Evolutionary conservation across 1,139 yeast species (phyloP).

Genomic region (Taphrina pruni): DNA sequence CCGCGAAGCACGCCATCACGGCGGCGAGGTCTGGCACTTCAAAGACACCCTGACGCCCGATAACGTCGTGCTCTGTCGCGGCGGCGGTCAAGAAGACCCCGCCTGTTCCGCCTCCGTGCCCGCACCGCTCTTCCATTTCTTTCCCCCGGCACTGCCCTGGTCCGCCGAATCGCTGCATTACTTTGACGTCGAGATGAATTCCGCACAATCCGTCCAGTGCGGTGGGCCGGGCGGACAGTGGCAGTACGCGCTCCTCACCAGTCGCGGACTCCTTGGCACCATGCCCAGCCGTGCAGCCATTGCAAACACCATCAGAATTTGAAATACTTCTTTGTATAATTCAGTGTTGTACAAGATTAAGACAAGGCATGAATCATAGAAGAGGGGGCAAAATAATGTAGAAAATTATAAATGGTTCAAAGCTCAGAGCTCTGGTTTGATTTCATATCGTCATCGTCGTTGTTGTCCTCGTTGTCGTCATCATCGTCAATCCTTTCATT

Average conservation of each 20-base stretch:
- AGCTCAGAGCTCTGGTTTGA: background rate
- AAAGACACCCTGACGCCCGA: conserved; percentile 21
- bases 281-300: background rate
- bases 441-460: background rate
- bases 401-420: background rate
- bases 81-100: conserved; percentile 13
- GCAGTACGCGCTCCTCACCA: conserved; percentile 22
- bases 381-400: background rate
- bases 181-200: conserved; percentile 32
- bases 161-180: conserved; percentile 30
- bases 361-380: too few species aligned
- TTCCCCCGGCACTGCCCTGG: conserved; percentile 30
- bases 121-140: background rate
- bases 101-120: conserved; percentile 13
- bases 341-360: too few species aligned
- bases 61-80: conserved; percentile 23
- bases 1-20: conserved; percentile 18
- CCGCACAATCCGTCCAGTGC: conserved; percentile 26
- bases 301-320: background rate
- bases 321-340: background rate
- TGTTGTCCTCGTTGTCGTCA: background rate
- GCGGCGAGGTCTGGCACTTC: conserved; percentile 38
- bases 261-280: conserved; percentile 9
- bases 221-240: conserved; percentile 33
- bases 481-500: conserved; percentile 1